Evolutionary conservation across 805 yeast genomes (phyloP).

Genomic region (Wickerhamomyces kurtzmanii): DNA sequence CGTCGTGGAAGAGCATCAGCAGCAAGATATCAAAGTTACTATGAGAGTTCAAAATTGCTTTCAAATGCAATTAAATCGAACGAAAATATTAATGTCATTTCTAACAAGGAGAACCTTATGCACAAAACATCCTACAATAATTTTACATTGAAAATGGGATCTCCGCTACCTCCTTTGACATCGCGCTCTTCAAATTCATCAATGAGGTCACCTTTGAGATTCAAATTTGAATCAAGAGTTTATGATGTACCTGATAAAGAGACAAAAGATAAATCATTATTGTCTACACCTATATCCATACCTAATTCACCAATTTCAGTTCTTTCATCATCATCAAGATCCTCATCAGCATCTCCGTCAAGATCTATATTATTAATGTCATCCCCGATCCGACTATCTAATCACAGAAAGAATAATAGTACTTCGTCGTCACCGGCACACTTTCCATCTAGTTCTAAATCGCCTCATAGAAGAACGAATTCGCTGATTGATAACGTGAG

Average conservation of each 20-base stretch:
- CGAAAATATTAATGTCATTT: slow-evolving; percentile 17
- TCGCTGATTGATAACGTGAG: too few relatives aligned
- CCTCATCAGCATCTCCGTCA: background rate
- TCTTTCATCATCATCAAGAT: background rate
- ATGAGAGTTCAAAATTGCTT: slow-evolving; percentile 32
- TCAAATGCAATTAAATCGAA: slow-evolving; percentile 33
- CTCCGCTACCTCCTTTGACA: slow-evolving; percentile 7
- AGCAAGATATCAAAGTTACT: slow-evolving; percentile 38
- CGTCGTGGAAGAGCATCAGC: slow-evolving; percentile 30
- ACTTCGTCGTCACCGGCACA: too few relatives aligned
- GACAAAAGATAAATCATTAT: background rate
- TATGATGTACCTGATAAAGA: slow-evolving; percentile 22
- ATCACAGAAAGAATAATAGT: too few relatives aligned
- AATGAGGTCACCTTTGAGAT: slow-evolving; percentile 11
- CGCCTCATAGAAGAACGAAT: too few relatives aligned
- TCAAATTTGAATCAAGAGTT: slow-evolving; percentile 25
- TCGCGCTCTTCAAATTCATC: slow-evolving; percentile 8
- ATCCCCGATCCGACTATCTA: too few relatives aligned
- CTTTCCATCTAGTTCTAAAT: too few relatives aligned
- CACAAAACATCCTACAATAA: background rate
- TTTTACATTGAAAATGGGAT: too few relatives aligned
- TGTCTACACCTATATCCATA: background rate
- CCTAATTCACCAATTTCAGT: background rate
- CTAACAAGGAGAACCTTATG: background rate
- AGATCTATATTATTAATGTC: too few relatives aligned